Evolutionary conservation across 768 basidiomycete genomes (phyloP).

Genomic region (Candolleomyces eurysporus): DNA sequence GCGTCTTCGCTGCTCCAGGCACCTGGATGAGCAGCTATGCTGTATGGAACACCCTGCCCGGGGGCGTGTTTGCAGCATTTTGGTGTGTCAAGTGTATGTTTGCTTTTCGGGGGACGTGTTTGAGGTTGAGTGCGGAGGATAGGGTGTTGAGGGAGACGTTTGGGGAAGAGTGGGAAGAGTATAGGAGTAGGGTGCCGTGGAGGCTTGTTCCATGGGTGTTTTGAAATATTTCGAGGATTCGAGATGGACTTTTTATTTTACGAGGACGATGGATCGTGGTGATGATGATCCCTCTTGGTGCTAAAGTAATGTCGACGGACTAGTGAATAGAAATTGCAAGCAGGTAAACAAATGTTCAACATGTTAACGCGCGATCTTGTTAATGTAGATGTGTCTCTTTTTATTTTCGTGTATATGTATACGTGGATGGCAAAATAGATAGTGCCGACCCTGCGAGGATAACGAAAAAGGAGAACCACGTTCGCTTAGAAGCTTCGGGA

Average conservation of each 20-base stretch:
- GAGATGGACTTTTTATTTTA: neutral
- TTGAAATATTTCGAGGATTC: slow-evolving; percentile 1
- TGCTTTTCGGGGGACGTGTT: slow-evolving; percentile 30
- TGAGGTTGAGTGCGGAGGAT: slow-evolving; percentile 35
- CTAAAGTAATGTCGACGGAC: neutral
- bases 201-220: slow-evolving; percentile 38
- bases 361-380: no score
- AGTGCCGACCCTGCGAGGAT: no score
- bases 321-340: no score
- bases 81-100: slow-evolving; percentile 35
- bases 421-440: no score
- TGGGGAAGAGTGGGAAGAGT: slow-evolving; percentile 34
- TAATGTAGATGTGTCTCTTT: no score
- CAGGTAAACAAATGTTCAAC: no score
- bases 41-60: slow-evolving; percentile 18
- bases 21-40: slow-evolving; percentile 29
- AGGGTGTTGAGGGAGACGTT: slow-evolving; percentile 32
- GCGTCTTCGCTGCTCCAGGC: slow-evolving; percentile 27
- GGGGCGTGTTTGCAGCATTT: slow-evolving; percentile 18
- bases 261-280: neutral
- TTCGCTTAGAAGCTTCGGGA: no score
- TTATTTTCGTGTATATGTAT: no score
- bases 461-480: no score
- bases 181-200: slow-evolving; percentile 33
- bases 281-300: neutral